phyloP scores from a whole-genome alignment of 192 early-diverging fungal genomes.

The Umbelopsis ramanniana region DNA sequence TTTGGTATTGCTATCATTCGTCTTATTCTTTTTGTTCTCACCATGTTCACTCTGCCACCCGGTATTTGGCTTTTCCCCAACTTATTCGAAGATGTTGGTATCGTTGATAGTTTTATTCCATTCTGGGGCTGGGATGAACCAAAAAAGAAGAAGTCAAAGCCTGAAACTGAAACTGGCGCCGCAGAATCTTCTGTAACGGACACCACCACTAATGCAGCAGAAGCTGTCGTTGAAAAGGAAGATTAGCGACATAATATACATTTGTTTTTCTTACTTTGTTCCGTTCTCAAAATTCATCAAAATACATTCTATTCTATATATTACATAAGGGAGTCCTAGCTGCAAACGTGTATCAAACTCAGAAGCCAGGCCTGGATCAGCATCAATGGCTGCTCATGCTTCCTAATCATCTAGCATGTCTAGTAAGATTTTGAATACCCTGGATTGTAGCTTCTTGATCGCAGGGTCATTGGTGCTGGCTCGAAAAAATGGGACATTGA shows the following conservation, averaged over 20 bases:
- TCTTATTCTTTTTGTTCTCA: constrained; percentile 82
- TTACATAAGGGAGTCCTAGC: neutral
- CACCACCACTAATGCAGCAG: neutral
- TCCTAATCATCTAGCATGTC: constrained; percentile 34
- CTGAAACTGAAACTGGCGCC: neutral
- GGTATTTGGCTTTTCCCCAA: constrained; percentile 98
- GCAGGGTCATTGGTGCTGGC: constrained; percentile 10
- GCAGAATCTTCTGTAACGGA: neutral
- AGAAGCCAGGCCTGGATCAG: neutral
- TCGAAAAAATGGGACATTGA: constrained; percentile 32
- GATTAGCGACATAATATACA: neutral
- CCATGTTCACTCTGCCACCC: constrained; percentile 70
- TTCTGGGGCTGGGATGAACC: constrained; percentile 83
- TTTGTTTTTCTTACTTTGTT: neutral
- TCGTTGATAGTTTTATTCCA: constrained; percentile 93
- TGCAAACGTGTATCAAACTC: neutral
- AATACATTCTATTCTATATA: constrained; percentile 17
- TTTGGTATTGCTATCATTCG: constrained; percentile 87
- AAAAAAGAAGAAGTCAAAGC: constrained; percentile 46
- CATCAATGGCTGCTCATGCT: neutral
- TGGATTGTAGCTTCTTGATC: constrained; percentile 22
- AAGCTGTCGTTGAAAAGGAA: constrained; percentile 6
- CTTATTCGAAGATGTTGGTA: constrained; percentile 93
- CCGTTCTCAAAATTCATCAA: neutral
- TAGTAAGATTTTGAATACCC: constrained; percentile 25